Evolutionary conservation across 1,284 basidiomycete genomes (phyloP).

Genomic region (Cryptococcus depauperatus): DNA sequence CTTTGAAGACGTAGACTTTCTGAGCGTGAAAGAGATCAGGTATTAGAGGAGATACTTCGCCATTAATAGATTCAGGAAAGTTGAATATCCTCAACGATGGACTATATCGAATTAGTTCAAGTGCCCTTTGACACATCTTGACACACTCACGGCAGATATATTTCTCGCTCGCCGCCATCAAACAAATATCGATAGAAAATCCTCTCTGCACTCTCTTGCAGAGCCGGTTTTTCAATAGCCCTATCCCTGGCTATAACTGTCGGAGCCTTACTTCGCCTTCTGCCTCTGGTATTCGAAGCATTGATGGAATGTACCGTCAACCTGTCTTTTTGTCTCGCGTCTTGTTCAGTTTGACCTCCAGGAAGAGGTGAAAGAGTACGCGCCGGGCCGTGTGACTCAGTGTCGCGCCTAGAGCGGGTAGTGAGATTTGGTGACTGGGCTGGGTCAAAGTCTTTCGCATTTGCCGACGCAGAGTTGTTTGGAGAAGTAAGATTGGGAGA

Average conservation of each 20-base stretch:
- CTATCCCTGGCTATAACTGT: conserved; percentile 81
- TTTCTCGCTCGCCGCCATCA: conserved; percentile 61
- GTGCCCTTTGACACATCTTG: no score
- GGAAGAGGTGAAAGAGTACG: no score
- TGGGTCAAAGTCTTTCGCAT: conserved; percentile 5
- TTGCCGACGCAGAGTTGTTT: not conserved
- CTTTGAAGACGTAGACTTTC: conserved; percentile 94
- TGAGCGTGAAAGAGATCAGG: conserved; percentile 96
- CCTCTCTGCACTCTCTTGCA: conserved; percentile 86
- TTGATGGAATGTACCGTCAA: conserved; percentile 9
- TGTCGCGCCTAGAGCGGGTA: conserved; percentile 28
- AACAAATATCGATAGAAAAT: conserved; percentile 88
- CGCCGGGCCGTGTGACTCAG: conserved; percentile 30
- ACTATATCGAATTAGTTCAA: conserved; percentile 16
- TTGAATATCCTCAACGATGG: conserved; percentile 40
- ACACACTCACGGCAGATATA: conserved; percentile 77
- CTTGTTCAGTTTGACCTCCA: no score
- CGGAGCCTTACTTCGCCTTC: conserved; percentile 50
- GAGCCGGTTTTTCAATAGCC: conserved; percentile 79
- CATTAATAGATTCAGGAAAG: conserved; percentile 54
- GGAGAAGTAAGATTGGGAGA: not conserved
- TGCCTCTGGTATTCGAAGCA: conserved; percentile 14
- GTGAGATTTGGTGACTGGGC: conserved; percentile 9
- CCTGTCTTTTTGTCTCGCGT: no score
- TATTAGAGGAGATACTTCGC: conserved; percentile 73